phyloP scores from a whole-genome alignment of 805 yeast genomes.

The Novakomyces olei region DNA sequence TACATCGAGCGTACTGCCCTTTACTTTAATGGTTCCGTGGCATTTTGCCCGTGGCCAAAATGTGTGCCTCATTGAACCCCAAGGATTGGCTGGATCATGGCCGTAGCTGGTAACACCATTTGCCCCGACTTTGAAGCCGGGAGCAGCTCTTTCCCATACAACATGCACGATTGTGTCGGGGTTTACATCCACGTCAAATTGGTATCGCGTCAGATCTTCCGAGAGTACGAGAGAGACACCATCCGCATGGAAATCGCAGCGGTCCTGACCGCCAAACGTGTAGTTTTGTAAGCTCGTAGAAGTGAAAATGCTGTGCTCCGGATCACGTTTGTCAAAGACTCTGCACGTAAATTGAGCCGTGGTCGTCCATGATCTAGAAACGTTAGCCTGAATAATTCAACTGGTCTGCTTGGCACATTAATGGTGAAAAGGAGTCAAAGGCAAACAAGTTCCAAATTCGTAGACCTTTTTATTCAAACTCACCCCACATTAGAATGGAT shows the following conservation, averaged over 20 bases:
- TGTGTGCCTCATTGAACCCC: constrained; percentile 93
- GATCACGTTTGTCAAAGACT: constrained; percentile 33
- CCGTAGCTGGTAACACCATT: constrained; percentile 80
- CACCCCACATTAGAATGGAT: constrained; percentile 86
- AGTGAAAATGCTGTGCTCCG: constrained; percentile 53
- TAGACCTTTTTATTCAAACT: too few relatives aligned
- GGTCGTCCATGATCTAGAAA: constrained; percentile 2
- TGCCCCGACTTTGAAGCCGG: constrained; percentile 74
- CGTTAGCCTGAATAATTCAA: not conserved
- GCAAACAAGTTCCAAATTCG: too few relatives aligned
- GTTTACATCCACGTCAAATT: constrained; percentile 38
- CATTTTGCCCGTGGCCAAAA: constrained; percentile 86
- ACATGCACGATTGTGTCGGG: constrained; percentile 53
- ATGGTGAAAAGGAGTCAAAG: too few relatives aligned
- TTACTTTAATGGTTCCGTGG: constrained; percentile 37
- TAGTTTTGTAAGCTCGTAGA: constrained; percentile 73
- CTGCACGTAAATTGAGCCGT: constrained; percentile 80
- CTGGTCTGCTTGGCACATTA: constrained; percentile 38
- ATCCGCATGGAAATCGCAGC: constrained; percentile 54
- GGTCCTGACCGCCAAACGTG: constrained; percentile 26
- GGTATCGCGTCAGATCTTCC: constrained; percentile 30
- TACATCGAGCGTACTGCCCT: constrained; percentile 18
- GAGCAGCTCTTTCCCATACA: constrained; percentile 34
- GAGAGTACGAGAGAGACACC: constrained; percentile 39
- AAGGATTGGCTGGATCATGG: constrained; percentile 58